These are phyloP conservation scores for Cordyceps cicadae DNA, from an alignment of 2,329 filamentous ascomycete genomes.

Conservation along the genomic window DNA sequence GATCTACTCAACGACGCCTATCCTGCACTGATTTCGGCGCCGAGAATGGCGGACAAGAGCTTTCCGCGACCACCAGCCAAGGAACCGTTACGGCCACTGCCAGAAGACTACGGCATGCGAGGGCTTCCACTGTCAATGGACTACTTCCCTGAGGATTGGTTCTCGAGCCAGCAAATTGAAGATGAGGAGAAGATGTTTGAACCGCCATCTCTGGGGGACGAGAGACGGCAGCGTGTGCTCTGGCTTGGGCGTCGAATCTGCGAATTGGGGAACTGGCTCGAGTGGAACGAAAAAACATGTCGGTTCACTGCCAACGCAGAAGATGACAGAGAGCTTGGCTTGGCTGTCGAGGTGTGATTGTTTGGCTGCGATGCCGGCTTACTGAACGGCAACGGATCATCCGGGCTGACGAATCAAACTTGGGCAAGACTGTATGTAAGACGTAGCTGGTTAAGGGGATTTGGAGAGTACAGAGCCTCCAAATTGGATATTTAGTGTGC, in stretches of 20 bases:
- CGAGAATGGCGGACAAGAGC: slow-evolving; percentile 30
- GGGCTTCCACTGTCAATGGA: slow-evolving; percentile 53
- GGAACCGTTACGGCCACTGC: slow-evolving; percentile 45
- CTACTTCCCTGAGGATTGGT: slow-evolving; percentile 54
- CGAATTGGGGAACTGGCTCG: slow-evolving; percentile 32
- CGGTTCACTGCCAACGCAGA: not conserved
- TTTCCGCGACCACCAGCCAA: slow-evolving; percentile 42
- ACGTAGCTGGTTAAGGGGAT: too few relatives aligned
- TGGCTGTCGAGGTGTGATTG: not conserved
- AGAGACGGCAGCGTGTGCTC: slow-evolving; percentile 51
- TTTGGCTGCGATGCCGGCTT: too few relatives aligned
- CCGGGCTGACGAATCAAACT: not conserved
- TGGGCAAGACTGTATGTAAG: not conserved
- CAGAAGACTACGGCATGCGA: slow-evolving; percentile 60
- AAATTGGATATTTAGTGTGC: too few relatives aligned
- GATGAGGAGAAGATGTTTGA: slow-evolving; percentile 63
- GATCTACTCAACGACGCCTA: slow-evolving; percentile 31
- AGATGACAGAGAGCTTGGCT: not conserved
- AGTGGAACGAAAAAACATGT: slow-evolving; percentile 30
- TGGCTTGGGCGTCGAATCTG: slow-evolving; percentile 48
- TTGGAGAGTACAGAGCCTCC: too few relatives aligned
- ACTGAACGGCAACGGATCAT: not conserved
- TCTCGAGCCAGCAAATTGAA: slow-evolving; percentile 48
- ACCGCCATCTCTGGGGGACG: slow-evolving; percentile 46
- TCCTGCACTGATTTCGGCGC: slow-evolving; percentile 19